Base-by-base conservation (phyloP, 164 flowering plant genomes). In the Aristolochia fimbriata region DNA sequence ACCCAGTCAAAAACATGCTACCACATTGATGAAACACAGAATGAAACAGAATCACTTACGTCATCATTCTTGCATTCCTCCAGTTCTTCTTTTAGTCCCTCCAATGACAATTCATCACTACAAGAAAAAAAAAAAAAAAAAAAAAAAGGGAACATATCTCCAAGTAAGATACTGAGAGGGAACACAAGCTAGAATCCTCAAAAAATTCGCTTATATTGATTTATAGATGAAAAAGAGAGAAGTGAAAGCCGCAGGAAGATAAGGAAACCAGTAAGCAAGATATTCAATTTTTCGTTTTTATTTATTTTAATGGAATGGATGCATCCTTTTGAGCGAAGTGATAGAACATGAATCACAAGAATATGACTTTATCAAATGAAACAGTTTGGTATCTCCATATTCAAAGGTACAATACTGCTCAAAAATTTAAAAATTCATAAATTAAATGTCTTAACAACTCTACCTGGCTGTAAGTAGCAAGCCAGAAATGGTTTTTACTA, bases 11-110 rank as follows among this genome's bases (percentile, higher is more conserved):
- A 30, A 3, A 53, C 19, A n/a, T 19, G 27, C 57, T 21, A 25
- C 0, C 15, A 54, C 8, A 25, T 16, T 10, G 37, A 22, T 25
- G 8, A 6, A 24, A 54, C 10, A 54, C 33, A 24, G 17, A 37
- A 15, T 30, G 48, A 15, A 11, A 37, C 23, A 43, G 12, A 57
- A 3, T 25, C 43, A 71, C 91, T 78, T 73, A 89, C 98, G 61
- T 89, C 86, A 71, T 89, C 93, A 70, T 73, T 72, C 70, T 77
- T 73, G 65, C 98, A 93, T 72, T 89, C 97, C 74, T 89, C 90
- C 24, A 93, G 76, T 72, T 89, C 98, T 63, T 86, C 74, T 71
- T 89, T 81, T 45, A 93, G 80, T 66, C 97, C 98, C 67, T 93
- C 94, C 64, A 93, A 65, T 22, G 97, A 89, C 20, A 89, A 49